Evolutionary conservation across 441 rosid genomes (phyloP), one percentile per base, ranked within the genome.

Genomic region (Populus hybrid): DNA sequence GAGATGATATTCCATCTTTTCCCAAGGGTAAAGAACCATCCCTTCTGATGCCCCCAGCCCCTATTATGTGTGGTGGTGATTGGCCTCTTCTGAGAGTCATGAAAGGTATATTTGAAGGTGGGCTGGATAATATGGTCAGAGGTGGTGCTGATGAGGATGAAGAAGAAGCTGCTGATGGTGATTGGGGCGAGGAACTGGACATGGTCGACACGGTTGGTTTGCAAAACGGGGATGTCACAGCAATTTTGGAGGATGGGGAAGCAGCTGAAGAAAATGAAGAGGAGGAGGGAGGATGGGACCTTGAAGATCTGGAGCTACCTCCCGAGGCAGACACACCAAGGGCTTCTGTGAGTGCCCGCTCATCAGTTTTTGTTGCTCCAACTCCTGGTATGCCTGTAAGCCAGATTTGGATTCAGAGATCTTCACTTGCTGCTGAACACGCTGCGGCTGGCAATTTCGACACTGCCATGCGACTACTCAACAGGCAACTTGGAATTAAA

Each of bases 391-490:
- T 88, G 93, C 93, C 95, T 1, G 91, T 91, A 3, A 94, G 86
- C 84, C 96, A 92, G 78, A 89, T 92, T 50, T 94, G 98, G 98
- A 87, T 73, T 75, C 95, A 94, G 86, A 82, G 83, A 63, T 94
- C 98, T 11, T 89, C 95, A 72, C 90, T 92, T 73, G 97, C 98
- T 69, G 96, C 93, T 54, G 96, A 94, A 79, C 96, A 94, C 14
- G 94, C 89, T 3, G 94, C 95, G 23, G 98, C 97, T 46, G 98
- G 98, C 59, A 90, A 89, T 85, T 94, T 94, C 18, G 97, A 94
- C 73, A 89, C 95, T 65, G 92, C 97, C 67, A 92, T 94, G 98
- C 86, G 95, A 79, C 76, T 94, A 80, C 92, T 94, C 74, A 85
- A 79, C 81, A 84, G 98, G 86, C 98, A 94, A 79, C 93, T 94